Evolutionary conservation across 441 rosid genomes (phyloP), one percentile per base, ranked within the genome.

Genomic region (Corymbia calophylla): DNA sequence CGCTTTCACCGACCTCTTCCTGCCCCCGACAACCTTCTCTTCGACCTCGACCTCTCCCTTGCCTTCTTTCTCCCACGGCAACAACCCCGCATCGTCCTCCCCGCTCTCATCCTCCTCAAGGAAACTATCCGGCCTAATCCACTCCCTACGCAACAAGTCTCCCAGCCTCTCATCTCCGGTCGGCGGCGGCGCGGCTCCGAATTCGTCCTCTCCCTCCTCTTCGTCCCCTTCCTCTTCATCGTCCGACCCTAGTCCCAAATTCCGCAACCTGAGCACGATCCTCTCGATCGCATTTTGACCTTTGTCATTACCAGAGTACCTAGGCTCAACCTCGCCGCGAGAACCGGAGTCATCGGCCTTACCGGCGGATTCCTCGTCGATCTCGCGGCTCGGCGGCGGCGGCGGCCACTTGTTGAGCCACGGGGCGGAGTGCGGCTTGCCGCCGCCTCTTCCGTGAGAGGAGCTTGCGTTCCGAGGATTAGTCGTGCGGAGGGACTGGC

Each of bases 21-120:
- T 92, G 87, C 84, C 90, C 62, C 53, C 91, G 88, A 56, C 92
- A 81, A 82, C 94, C 44, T 88, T 94, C 86, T 60, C 94, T 23
- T 35, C 89, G 7, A 14, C 82, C 48, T 44, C 89, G 8, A 35
- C 87, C 48, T 49, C 93, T 39, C 90, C 93, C 64, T 87, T 91
- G 91, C 92, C 95, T 89, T 94, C 95, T 88, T 93, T 95, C 95
- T 96, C 97, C 99, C 99, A 97, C 11, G 99, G 99, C 94, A 96
- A 90, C 62, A 92, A 84, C 91, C 53, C 54, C 29, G 44, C 91
- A 17, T 94, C 95, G 39, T 91, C 92, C 23, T 90, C 94, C 66
- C 88, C 93, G 48, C 91, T 93, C 29, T 89, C 93, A 8, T 91
- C 95, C 51, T 90, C 91, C 88, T 94, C 95, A 9, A 96, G 88